A percentile compares a stretch with the other conserved stretches of the same genome.
Evolutionary conservation across 108 stramenopile genomes (phyloP).

Genomic region (Nannochloropsis salina): DNA sequence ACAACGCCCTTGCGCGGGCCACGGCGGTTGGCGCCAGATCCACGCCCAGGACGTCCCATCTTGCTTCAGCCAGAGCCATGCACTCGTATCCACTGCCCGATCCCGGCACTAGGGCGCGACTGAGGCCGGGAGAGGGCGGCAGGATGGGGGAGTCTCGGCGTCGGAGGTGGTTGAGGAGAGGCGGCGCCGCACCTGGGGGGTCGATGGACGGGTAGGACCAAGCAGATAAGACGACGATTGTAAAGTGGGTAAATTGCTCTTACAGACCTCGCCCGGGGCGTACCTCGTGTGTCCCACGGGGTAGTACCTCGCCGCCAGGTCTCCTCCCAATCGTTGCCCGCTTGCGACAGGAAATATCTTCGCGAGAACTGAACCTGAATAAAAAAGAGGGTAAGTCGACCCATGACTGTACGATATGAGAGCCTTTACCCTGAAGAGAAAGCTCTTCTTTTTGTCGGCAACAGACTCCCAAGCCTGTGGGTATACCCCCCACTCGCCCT

Average conservation of each 20-base stretch:
- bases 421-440: too few relatives aligned
- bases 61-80: conserved; percentile 1
- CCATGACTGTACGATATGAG: too few relatives aligned
- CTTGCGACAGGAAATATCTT: not conserved
- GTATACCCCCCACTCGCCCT: too few relatives aligned
- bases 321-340: not conserved
- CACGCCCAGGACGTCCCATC: conserved; percentile 7
- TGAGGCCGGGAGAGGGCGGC: not conserved
- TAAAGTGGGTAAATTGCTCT: not conserved
- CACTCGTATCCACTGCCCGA: not conserved
- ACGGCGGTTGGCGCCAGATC: not conserved
- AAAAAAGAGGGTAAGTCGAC: too few relatives aligned
- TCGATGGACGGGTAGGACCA: not conserved
- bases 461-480: too few relatives aligned
- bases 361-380: too few relatives aligned
- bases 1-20: not conserved
- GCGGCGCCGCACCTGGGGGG: not conserved
- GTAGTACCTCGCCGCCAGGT: not conserved
- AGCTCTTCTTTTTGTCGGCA: too few relatives aligned
- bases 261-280: not conserved
- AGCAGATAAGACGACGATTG: not conserved
- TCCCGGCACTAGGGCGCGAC: conserved; percentile 3
- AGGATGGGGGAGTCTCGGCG: not conserved
- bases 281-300: not conserved
- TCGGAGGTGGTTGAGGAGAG: conserved; percentile 16